phyloP scores from a whole-genome alignment of 169 alveolate genomes.

The Eimeria praecox region DNA sequence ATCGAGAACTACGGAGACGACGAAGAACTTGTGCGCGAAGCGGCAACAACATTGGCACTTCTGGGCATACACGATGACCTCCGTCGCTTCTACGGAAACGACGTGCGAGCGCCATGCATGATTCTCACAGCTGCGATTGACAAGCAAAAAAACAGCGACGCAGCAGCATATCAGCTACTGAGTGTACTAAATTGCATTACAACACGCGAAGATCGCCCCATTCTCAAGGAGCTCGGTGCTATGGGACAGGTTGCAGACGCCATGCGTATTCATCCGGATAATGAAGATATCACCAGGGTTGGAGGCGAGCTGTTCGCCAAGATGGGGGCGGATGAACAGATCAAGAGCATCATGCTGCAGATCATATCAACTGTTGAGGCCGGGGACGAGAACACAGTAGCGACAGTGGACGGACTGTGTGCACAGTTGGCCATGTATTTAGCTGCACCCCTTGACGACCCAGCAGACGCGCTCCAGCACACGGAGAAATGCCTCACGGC shows the following conservation, averaged over 20 bases:
- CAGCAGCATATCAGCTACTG: conserved; percentile 59
- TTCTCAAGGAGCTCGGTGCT: conserved; percentile 86
- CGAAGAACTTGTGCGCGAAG: conserved; percentile 72
- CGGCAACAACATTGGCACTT: conserved; percentile 78
- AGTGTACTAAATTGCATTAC: conserved; percentile 67
- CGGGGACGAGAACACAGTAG: conserved; percentile 90
- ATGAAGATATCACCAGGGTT: conserved; percentile 88
- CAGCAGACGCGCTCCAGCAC: conserved; percentile 93
- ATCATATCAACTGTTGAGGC: conserved; percentile 89
- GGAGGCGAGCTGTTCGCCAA: conserved; percentile 93
- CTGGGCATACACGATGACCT: conserved; percentile 78
- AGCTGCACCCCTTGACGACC: conserved; percentile 93
- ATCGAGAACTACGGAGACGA: conserved; percentile 80
- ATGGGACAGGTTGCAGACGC: conserved; percentile 92
- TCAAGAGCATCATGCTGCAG: conserved; percentile 91
- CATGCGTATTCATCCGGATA: conserved; percentile 91
- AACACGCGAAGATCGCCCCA: conserved; percentile 79
- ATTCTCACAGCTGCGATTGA: conserved; percentile 74
- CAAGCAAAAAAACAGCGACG: conserved; percentile 80
- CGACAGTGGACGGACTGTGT: conserved; percentile 91
- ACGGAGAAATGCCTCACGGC: conserved; percentile 93
- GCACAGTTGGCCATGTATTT: conserved; percentile 92
- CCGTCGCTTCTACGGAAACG: conserved; percentile 80
- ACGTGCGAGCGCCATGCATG: conserved; percentile 79
- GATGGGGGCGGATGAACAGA: conserved; percentile 95